Evolutionary conservation across 345 rosid species (phyloP).

Genomic region (Dimocarpus longan): DNA sequence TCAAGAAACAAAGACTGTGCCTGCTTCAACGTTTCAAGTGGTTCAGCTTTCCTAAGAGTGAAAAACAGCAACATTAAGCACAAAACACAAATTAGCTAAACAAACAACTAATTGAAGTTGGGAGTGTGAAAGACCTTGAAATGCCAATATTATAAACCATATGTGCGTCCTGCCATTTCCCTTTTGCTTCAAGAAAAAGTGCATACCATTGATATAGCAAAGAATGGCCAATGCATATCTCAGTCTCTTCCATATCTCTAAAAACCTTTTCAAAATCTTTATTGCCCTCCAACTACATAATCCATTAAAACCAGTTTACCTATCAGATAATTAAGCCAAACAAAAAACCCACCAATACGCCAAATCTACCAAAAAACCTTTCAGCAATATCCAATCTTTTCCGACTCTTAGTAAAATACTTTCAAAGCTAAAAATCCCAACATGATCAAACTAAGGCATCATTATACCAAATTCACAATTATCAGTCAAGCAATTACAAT

Average conservation of each 20-base stretch:
- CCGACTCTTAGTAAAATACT: background rate
- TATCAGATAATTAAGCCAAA: background rate
- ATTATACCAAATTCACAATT: background rate
- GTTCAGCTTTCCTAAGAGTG: conserved; percentile 62
- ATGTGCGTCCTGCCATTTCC: conserved; percentile 63
- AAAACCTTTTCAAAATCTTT: conserved; percentile 58
- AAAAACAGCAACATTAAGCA: conserved; percentile 14
- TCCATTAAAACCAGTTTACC: conserved; percentile 13
- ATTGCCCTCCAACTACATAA: conserved; percentile 60
- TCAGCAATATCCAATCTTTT: background rate
- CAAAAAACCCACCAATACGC: background rate
- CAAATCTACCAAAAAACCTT: background rate
- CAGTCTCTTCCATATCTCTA: conserved; percentile 58
- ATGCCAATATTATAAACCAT: conserved; percentile 73
- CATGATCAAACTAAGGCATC: background rate
- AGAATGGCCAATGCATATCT: conserved; percentile 50
- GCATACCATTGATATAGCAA: conserved; percentile 83
- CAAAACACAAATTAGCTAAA: background rate
- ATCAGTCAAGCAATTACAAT: background rate
- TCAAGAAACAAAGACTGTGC: conserved; percentile 60
- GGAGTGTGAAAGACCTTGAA: conserved; percentile 48
- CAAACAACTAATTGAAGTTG: background rate
- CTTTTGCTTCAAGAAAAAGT: conserved; percentile 73
- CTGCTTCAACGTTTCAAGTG: conserved; percentile 62
- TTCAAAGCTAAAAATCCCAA: background rate